phyloP scores from a whole-genome alignment of 345 rosid species.

The Gossypium longicalyx region DNA sequence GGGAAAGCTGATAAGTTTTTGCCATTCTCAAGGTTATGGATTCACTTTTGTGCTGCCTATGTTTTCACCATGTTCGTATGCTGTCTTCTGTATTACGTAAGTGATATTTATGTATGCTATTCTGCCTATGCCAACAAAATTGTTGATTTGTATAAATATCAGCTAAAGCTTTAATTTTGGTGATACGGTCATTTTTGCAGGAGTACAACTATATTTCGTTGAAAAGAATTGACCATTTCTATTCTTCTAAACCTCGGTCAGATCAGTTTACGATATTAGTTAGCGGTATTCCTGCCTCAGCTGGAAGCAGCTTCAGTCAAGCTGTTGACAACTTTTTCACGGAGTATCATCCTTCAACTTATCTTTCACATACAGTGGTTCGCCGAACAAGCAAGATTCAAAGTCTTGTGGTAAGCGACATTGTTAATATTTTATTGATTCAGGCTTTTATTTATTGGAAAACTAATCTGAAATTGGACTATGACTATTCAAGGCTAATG shows the following conservation, averaged over 20 bases:
- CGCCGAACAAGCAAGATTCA: constrained; percentile 58
- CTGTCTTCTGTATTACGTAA: constrained; percentile 77
- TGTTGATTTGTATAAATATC: constrained; percentile 14
- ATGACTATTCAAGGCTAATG: constrained; percentile 1
- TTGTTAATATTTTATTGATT: background rate
- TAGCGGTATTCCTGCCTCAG: constrained; percentile 54
- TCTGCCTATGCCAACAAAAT: constrained; percentile 6
- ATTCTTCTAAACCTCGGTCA: constrained; percentile 70
- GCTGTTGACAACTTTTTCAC: constrained; percentile 72
- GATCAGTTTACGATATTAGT: constrained; percentile 73
- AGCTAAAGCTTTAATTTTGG: constrained; percentile 13
- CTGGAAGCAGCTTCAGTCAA: constrained; percentile 53
- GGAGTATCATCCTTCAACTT: constrained; percentile 70
- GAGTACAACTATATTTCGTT: constrained; percentile 57
- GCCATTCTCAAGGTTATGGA: constrained; percentile 72
- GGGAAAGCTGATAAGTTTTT: constrained; percentile 30
- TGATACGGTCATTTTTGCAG: constrained; percentile 39
- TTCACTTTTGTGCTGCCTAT: constrained; percentile 88
- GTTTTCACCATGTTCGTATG: constrained; percentile 81
- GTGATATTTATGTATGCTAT: constrained; percentile 28
- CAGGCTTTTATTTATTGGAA: background rate
- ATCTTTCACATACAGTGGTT: constrained; percentile 70
- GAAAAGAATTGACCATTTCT: constrained; percentile 60
- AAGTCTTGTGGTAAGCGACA: constrained; percentile 54
- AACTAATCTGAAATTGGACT: background rate